Conservation (phyloP, 2,329 filamentous ascomycete species). For the Fusarium agapanthi region DNA sequence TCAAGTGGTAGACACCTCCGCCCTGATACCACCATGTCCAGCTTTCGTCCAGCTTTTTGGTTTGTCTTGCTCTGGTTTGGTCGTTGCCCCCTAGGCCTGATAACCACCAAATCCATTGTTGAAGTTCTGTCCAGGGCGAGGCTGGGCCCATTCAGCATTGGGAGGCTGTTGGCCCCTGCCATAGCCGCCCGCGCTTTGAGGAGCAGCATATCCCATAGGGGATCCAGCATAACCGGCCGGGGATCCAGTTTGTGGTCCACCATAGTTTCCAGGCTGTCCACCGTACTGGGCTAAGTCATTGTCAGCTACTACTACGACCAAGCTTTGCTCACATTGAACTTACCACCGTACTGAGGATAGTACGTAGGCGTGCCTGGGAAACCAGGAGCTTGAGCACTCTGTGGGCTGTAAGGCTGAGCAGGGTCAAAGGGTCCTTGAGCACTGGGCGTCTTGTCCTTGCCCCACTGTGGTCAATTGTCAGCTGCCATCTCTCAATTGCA, state of each 20-base stretch:
- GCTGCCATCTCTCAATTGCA: neutral
- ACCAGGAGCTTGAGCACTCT: slow-evolving; percentile 75
- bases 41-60: slow-evolving; percentile 33
- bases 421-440: slow-evolving; percentile 76
- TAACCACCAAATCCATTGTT: slow-evolving; percentile 70
- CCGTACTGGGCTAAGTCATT: slow-evolving; percentile 59
- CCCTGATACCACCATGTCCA: slow-evolving; percentile 32
- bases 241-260: slow-evolving; percentile 68
- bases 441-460: slow-evolving; percentile 95
- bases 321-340: slow-evolving; percentile 44
- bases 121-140: slow-evolving; percentile 64
- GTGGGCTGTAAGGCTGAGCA: slow-evolving; percentile 74
- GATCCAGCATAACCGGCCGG: slow-evolving; percentile 71
- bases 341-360: slow-evolving; percentile 94
- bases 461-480: slow-evolving; percentile 73
- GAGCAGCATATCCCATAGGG: slow-evolving; percentile 76
- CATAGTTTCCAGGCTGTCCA: slow-evolving; percentile 74
- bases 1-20: slow-evolving; percentile 34
- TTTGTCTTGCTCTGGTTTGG: slow-evolving; percentile 35
- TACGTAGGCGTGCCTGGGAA: slow-evolving; percentile 85
- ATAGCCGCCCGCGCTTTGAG: slow-evolving; percentile 82
- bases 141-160: slow-evolving; percentile 64
- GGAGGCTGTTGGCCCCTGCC: slow-evolving; percentile 76
- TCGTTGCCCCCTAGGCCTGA: slow-evolving; percentile 59
- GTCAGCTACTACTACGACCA: slow-evolving; percentile 39